Conservation (phyloP, 768 basidiomycete species). For the Termitomyces heimii region DNA sequence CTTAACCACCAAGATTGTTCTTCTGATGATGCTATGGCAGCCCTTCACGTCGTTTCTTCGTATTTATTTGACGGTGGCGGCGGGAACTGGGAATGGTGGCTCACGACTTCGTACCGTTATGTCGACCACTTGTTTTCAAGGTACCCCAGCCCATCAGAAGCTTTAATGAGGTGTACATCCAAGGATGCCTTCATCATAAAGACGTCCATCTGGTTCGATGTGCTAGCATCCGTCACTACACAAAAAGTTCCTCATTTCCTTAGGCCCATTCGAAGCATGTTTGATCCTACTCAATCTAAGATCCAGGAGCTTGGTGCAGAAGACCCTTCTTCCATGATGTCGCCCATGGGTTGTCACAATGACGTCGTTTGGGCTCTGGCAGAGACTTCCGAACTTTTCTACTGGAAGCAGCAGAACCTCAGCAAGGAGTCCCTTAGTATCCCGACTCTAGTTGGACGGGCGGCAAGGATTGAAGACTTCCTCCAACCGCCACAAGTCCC, state of each 20-base stretch:
- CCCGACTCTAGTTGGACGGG: constrained; percentile 51
- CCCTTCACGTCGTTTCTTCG: constrained; percentile 68
- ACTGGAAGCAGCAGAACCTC: constrained; percentile 52
- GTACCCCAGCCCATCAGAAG: constrained; percentile 34
- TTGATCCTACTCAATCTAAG: constrained; percentile 37
- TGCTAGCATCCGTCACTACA: constrained; percentile 74
- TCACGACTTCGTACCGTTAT: constrained; percentile 54
- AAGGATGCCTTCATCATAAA: constrained; percentile 72
- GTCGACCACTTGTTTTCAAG: constrained; percentile 40
- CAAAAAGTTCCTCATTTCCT: constrained; percentile 53
- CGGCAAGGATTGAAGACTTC: constrained; percentile 41
- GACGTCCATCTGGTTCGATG: constrained; percentile 85
- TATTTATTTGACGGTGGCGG: constrained; percentile 74
- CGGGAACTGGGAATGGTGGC: constrained; percentile 65
- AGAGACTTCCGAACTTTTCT: constrained; percentile 58
- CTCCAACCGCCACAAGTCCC: constrained; percentile 21
- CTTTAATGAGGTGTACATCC: constrained; percentile 37
- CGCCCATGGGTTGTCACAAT: constrained; percentile 84
- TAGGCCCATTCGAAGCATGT: constrained; percentile 49
- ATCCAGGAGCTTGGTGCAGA: constrained; percentile 23
- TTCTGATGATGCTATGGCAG: constrained; percentile 74
- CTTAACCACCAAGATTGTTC: constrained; percentile 23
- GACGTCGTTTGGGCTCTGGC: constrained; percentile 73
- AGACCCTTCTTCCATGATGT: constrained; percentile 63
- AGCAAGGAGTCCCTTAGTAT: constrained; percentile 46